Evolutionary conservation across 768 basidiomycete species (phyloP), one percentile per base, ranked within the genome.

Genomic region (Mycena albidolilacea): DNA sequence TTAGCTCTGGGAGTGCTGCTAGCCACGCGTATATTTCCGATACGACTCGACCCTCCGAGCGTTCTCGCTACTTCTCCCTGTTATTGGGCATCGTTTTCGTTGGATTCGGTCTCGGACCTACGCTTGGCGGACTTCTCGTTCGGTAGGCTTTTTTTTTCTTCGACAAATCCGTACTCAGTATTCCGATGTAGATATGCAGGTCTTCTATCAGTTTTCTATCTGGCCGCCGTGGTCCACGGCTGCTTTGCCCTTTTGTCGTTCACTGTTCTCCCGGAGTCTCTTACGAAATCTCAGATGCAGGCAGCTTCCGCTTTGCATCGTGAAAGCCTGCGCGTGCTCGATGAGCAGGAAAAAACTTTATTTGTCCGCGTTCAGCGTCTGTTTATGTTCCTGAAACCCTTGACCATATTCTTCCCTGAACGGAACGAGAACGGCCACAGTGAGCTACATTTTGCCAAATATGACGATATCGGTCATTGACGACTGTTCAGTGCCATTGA

Each of bases 51-150:
- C 79, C 86, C 5, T 78, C 82, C 12, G 79, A 80, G 35, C 84
- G 70, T 15, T 85, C 89, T 3, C 84, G 84, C 10, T 80, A 82
- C 17, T 90, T 89, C 76, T 88, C 90, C 2, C 78, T 88, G 48
- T 80, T 84, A 57, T 80, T 87, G 1, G 92, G 92, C 0, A 77
- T 90, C 10, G 72, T 88, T 64, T 92, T 89, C 80, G 67, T 79
- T 23, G 92, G 92, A n/a, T 81, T 90, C 66, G 89, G 88, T 0
- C 21, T 89, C 19, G 92, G 92, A 6, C 92, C 92, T 10, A 81
- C 87, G 15, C 64, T 93, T 0, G 91, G 91, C 15, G 85, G 86
- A 39, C 69, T 89, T 37, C 67, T 91, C 41, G 87, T 92, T 75
- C 82, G 78, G 71, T 76, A 67, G 5, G 67, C 21, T 41, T 7